A percentile compares a stretch with the other conserved stretches of the same genome.
These are phyloP conservation scores for Hylodesmum podocarpum DNA, from an alignment of 306 rosid species.

Conservation along the genomic window DNA sequence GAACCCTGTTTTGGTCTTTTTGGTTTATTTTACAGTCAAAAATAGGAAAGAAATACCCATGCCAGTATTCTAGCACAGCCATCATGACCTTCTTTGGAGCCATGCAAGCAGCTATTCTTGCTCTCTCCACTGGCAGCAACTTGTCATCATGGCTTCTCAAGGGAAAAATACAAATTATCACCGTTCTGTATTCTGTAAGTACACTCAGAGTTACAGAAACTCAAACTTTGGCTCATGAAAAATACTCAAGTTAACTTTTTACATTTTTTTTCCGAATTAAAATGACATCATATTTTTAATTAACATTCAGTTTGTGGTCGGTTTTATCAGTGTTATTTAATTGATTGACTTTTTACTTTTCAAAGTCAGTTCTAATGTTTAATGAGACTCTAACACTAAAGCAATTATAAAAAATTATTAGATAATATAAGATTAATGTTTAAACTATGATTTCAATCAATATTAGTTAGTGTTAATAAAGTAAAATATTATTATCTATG, in stretches of 20 bases:
- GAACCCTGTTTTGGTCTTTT: slow-evolving; percentile 80
- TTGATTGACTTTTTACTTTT: too few species aligned
- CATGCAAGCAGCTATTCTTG: slow-evolving; percentile 68
- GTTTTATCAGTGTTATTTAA: too few species aligned
- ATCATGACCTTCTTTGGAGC: slow-evolving; percentile 91
- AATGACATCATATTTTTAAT: too few species aligned
- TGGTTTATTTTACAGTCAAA: slow-evolving; percentile 83
- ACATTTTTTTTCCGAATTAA: too few species aligned
- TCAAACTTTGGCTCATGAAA: neutral
- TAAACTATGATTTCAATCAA: too few species aligned
- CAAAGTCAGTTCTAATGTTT: too few species aligned
- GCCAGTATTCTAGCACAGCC: slow-evolving; percentile 86
- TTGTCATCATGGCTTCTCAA: slow-evolving; percentile 68
- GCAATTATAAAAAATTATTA: too few species aligned
- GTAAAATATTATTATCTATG: neutral
- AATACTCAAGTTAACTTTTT: too few species aligned
- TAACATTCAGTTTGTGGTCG: too few species aligned
- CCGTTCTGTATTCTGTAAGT: slow-evolving; percentile 76
- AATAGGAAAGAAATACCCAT: slow-evolving; percentile 71
- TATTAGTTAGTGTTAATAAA: slow-evolving; percentile 17
- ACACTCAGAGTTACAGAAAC: neutral
- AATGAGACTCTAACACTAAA: too few species aligned
- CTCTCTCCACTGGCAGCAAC: slow-evolving; percentile 47
- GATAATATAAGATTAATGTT: too few species aligned
- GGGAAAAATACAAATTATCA: slow-evolving; percentile 59